Conservation (phyloP, 306 rosid species). For the Mucuna pruriens region DNA sequence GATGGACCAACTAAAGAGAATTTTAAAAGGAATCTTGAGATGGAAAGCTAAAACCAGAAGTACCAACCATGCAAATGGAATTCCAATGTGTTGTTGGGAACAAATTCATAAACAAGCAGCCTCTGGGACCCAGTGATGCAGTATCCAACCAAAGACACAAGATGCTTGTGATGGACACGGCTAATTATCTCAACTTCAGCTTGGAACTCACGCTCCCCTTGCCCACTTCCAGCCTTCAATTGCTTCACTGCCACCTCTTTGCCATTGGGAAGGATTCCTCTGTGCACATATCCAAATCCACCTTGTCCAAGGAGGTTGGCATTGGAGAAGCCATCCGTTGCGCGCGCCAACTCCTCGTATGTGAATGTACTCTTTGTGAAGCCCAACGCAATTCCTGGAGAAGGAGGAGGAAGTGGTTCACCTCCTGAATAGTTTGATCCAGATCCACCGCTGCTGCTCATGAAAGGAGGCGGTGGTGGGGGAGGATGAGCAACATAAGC, state of each 20-base stretch:
- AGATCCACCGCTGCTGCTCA: constrained; percentile 84
- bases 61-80: constrained; percentile 86
- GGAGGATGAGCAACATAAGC: constrained; percentile 46
- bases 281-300: constrained; percentile 95
- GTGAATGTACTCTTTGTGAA: constrained; percentile 77
- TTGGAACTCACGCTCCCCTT: constrained; percentile 97
- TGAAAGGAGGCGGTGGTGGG: constrained; percentile 53
- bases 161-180: constrained; percentile 96
- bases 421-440: constrained; percentile 90
- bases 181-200: constrained; percentile 97
- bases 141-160: constrained; percentile 94
- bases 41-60: constrained; percentile 20
- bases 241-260: constrained; percentile 97
- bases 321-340: constrained; percentile 95
- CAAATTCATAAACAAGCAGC: constrained; percentile 93
- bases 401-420: constrained; percentile 73
- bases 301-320: constrained; percentile 97
- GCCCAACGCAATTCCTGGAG: constrained; percentile 67
- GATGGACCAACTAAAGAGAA: constrained; percentile 26
- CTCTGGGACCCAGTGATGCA: constrained; percentile 80
- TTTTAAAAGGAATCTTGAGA: not conserved
- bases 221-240: constrained; percentile 95
- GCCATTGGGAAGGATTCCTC: constrained; percentile 89
- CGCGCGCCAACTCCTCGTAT: constrained; percentile 85
- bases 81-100: constrained; percentile 85